Evolutionary conservation across 306 rosid species (phyloP).

Genomic region (Quercus robur): DNA sequence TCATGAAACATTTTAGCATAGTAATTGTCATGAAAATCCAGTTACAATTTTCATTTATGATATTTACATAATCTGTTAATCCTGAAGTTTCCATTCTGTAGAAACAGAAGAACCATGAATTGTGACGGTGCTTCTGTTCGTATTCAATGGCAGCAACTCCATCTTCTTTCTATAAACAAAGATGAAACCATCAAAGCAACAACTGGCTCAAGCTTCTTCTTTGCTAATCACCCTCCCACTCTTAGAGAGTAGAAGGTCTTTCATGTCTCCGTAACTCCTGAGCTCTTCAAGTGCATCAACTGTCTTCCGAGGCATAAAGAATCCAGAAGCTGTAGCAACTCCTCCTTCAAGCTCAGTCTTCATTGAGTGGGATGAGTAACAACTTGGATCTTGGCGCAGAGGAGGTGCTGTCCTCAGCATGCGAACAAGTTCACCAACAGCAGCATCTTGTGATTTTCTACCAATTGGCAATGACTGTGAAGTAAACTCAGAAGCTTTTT

Average conservation of each 20-base stretch:
- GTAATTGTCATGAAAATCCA: not conserved
- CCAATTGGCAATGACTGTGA: slow-evolving; percentile 39
- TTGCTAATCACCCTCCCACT: slow-evolving; percentile 42
- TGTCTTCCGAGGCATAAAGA: slow-evolving; percentile 50
- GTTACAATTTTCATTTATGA: not conserved
- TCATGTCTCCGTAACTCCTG: slow-evolving; percentile 46
- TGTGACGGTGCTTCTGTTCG: not conserved
- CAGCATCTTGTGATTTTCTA: slow-evolving; percentile 82
- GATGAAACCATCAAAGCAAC: slow-evolving; percentile 1
- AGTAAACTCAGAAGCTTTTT: slow-evolving; percentile 28
- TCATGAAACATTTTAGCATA: not conserved
- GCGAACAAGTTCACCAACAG: slow-evolving; percentile 80
- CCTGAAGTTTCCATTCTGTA: not conserved
- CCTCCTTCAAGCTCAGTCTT: slow-evolving; percentile 58
- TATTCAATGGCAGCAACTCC: not conserved
- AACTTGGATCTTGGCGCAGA: slow-evolving; percentile 68
- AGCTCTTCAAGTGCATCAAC: slow-evolving; percentile 58
- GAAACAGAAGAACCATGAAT: not conserved
- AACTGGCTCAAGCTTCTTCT: slow-evolving; percentile 32
- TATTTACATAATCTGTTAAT: not conserved
- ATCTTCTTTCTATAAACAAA: not conserved
- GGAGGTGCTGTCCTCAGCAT: slow-evolving; percentile 89
- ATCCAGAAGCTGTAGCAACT: slow-evolving; percentile 58
- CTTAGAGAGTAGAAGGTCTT: slow-evolving; percentile 50
- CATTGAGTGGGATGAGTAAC: slow-evolving; percentile 53